phyloP scores from a whole-genome alignment of 1,284 basidiomycete genomes.

The Melampsora americana region DNA sequence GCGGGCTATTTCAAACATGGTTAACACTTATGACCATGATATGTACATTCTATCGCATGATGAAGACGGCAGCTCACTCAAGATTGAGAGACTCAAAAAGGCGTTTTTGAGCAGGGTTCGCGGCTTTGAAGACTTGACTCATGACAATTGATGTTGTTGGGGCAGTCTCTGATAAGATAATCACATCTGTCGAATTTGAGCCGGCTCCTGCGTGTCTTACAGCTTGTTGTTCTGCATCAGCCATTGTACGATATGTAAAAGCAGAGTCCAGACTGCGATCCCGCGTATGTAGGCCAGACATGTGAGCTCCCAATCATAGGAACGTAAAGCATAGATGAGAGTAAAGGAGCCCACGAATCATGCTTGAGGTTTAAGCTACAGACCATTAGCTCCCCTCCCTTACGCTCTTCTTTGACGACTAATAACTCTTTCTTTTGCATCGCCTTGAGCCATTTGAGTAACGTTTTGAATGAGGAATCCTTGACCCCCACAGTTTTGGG shows the following conservation, averaged over 20 bases:
- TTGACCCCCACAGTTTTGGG: conserved; percentile 24
- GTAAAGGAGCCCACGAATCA: neutral
- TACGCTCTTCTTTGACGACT: conserved; percentile 35
- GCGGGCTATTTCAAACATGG: neutral
- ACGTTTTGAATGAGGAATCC: conserved; percentile 25
- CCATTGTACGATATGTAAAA: conserved; percentile 25
- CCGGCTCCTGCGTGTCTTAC: neutral
- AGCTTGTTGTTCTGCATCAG: conserved; percentile 16
- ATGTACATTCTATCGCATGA: neutral
- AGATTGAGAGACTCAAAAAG: neutral
- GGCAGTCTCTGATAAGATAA: neutral
- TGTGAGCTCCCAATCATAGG: too few species aligned
- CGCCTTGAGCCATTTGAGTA: conserved; percentile 24
- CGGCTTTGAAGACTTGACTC: neutral
- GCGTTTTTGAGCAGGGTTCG: neutral
- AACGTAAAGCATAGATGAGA: neutral
- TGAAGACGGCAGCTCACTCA: conserved; percentile 7
- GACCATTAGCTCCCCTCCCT: conserved; percentile 15
- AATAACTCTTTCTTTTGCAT: conserved; percentile 18
- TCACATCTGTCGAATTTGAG: neutral
- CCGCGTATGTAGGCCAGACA: too few species aligned
- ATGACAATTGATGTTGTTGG: neutral
- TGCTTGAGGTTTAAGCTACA: neutral
- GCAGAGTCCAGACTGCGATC: neutral
- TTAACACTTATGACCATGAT: too few species aligned